Evolutionary conservation across 1,284 basidiomycete genomes (phyloP), one percentile per base, ranked within the genome.

Genomic region (Apiotrichum porosum): DNA sequence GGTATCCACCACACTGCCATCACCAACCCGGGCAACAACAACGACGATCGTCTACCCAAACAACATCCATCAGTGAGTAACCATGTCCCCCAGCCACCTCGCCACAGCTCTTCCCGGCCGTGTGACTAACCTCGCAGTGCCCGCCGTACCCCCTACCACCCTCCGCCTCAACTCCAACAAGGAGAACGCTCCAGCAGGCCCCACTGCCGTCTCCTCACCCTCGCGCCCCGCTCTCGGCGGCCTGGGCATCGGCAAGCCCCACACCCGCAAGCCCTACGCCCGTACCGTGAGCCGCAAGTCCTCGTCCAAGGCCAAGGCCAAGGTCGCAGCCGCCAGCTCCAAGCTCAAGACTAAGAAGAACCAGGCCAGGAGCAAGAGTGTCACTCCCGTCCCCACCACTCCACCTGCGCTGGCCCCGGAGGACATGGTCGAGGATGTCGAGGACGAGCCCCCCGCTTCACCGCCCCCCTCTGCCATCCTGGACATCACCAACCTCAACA

Each of bases 91-190:
- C 19, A 14, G 18, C 37, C 17, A 18, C 37, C n/a, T n/a, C n/a
- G n/a, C n/a, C n/a, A n/a, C n/a, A n/a, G n/a, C n/a, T n/a, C n/a
- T n/a, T n/a, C n/a, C n/a, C n/a, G n/a, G n/a, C n/a, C n/a, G n/a
- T n/a, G n/a, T n/a, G n/a, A n/a, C n/a, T n/a, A n/a, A n/a, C n/a
- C n/a, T n/a, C n/a, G n/a, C 19, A n/a, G 14, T 21, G 19, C 37
- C 19, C 37, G 22, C 22, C 18, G 14, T 14, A 26, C 45, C 42
- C 34, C 35, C 34, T 4, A 14, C 23, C 22, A 14, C 23, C 22
- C 44, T n/a, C 31, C 37, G 28, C 26, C 42, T 37, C 47, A 47
- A 12, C 34, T 58, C 60, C 32, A 62, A 65, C 54, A 61, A 61
- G 45, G 58, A 60, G 42, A 58, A 59, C 51, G 40, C 46, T 21